Conservation (phyloP, 2,329 filamentous ascomycete genomes). For the Aspergillus caelatus region DNA sequence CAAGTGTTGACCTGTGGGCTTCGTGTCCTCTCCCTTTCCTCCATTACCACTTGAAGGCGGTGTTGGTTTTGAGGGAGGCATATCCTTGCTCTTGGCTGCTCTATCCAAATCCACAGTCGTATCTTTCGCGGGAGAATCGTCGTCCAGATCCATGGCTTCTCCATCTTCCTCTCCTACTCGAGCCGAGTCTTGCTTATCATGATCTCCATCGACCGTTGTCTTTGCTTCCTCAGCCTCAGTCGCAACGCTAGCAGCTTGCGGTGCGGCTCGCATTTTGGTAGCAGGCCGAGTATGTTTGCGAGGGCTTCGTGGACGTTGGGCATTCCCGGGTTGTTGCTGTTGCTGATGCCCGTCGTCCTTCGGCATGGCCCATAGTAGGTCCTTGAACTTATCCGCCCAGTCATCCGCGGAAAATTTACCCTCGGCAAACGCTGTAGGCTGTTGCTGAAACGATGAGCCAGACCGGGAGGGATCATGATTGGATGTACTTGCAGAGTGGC, state of each 20-base stretch:
- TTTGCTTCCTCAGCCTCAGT: conserved; percentile 44
- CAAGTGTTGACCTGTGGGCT: conserved; percentile 31
- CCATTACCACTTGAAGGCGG: conserved; percentile 9
- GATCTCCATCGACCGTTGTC: conserved; percentile 29
- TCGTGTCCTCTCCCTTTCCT: conserved; percentile 12
- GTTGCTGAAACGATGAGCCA: conserved; percentile 25
- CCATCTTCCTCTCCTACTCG: conserved; percentile 23
- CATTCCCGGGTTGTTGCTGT: conserved; percentile 22
- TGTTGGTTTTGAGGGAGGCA: conserved; percentile 13
- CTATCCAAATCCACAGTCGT: conserved; percentile 11
- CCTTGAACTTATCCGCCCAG: conserved; percentile 42
- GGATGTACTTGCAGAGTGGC: conserved; percentile 22
- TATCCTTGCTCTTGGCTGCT: conserved; percentile 16
- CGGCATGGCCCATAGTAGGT: conserved; percentile 36
- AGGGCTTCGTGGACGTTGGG: conserved; percentile 34
- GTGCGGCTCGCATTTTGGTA: conserved; percentile 30
- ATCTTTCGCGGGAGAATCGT: conserved; percentile 30
- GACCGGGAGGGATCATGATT: conserved; percentile 22
- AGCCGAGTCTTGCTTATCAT: conserved; percentile 21
- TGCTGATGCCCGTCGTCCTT: conserved; percentile 30
- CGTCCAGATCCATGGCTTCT: conserved; percentile 53
- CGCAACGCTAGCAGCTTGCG: conserved; percentile 39
- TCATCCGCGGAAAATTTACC: conserved; percentile 42
- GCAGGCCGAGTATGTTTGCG: conserved; percentile 34
- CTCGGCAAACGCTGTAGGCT: conserved; percentile 35